A percentile compares a stretch with the other conserved stretches of the same genome.
Conservation (phyloP, 441 rosid genomes). For the Erysimum pusillum region DNA sequence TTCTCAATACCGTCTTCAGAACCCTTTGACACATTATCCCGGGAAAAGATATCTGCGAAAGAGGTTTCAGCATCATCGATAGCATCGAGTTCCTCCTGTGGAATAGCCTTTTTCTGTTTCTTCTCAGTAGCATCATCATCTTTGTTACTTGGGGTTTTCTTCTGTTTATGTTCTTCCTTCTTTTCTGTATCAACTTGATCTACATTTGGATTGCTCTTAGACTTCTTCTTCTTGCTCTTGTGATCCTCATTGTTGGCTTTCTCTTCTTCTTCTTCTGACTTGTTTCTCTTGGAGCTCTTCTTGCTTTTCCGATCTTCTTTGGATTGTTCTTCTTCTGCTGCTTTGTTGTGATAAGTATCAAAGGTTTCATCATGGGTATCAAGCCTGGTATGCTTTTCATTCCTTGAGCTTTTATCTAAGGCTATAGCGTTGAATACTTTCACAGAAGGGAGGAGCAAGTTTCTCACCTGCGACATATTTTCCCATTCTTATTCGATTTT, state of each 20-base stretch:
- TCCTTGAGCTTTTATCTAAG: conserved; percentile 53
- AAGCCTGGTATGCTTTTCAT: conserved; percentile 38
- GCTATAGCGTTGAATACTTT: conserved; percentile 78
- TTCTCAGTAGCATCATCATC: conserved; percentile 36
- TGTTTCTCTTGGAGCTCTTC: conserved; percentile 46
- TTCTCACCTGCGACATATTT: conserved; percentile 58
- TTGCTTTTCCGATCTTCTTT: conserved; percentile 33
- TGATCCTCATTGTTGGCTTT: conserved; percentile 30
- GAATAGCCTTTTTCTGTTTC: conserved; percentile 50
- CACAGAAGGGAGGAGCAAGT: conserved; percentile 61
- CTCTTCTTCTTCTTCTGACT: conserved; percentile 40
- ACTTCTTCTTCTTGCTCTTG: conserved; percentile 42
- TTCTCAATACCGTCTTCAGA: conserved; percentile 31
- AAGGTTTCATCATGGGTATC: conserved; percentile 35
- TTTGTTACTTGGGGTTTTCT: conserved; percentile 33
- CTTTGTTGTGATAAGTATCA: conserved; percentile 45
- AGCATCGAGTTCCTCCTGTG: conserved; percentile 60
- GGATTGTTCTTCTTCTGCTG: conserved; percentile 24
- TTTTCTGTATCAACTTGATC: conserved; percentile 26
- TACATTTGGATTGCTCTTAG: conserved; percentile 36
- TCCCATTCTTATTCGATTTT: background rate
- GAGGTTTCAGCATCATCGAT: conserved; percentile 68
- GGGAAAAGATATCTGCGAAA: conserved; percentile 62
- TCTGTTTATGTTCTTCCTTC: conserved; percentile 31
- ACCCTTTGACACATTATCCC: conserved; percentile 39